Base-by-base conservation (phyloP, 2,329 filamentous ascomycete species). In the Dactylella cylindrospora region DNA sequence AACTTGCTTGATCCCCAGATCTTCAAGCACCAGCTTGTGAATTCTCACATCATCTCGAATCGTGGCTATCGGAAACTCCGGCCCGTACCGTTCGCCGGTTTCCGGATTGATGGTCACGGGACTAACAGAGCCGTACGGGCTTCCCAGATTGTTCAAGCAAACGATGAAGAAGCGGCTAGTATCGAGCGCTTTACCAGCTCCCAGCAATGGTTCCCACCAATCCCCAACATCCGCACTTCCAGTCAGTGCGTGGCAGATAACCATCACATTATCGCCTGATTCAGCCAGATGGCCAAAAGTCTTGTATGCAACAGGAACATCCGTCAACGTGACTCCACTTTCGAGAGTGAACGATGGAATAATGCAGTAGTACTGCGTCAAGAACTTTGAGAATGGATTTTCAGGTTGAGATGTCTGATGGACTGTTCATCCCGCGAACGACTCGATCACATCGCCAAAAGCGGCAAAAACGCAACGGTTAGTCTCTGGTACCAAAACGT, bases 61-160 rank as follows among this genome's bases (percentile, higher is more conserved):
- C 0, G 93, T 97, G 0, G 93, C 96, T 66, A 98, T 76, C 39
- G 93, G 93, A 68, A 98, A 98, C 70, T 98, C 93, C 1, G 93
- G 93, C 0, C 93, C 93, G 70, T 98, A 98, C 68, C 81, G 81
- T 68, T 94, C 82, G 10, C 90, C 90, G 70, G 96, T 85, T 72
- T 88, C 94, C 68, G 84, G 84, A 45, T 71, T 67, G 7, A 70
- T 67, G 1, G 93, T 98, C 47, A 91, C 87, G 1, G 88, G 88
- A 71, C 88, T 91, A n/a, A 86, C 87, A 55, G 85, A 88, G 23
- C 88, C 88, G 70, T 94, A 94, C 0, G 88, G 88, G 69, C 86
- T 91, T 38, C 88, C 88, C 40, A 90, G 73, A 71, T 86, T 89
- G 75, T 93, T 93, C 77, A 91, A 84, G 73, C 88, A 93, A 40